phyloP scores from a whole-genome alignment of 2,329 filamentous ascomycete species.

The Fragosphaeria purpurea region DNA sequence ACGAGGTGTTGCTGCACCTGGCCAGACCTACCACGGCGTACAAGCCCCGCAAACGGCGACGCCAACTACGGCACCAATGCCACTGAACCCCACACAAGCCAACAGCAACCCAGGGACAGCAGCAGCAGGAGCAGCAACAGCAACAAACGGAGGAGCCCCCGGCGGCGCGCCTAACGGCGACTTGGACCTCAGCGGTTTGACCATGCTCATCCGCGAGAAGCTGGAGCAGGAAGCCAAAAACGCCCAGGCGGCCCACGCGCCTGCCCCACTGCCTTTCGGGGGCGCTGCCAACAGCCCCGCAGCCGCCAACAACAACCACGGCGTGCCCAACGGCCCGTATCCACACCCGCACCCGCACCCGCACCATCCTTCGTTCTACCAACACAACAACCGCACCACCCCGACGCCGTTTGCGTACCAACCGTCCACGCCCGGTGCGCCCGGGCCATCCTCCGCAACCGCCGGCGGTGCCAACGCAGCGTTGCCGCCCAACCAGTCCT shows the following conservation, averaged over 20 bases:
- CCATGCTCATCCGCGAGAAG: constrained; percentile 19
- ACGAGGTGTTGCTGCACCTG: constrained; percentile 9
- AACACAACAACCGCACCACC: constrained; percentile 16
- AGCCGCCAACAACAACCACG: constrained; percentile 3
- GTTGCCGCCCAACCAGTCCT: constrained; percentile 47
- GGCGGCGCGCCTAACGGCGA: not conserved
- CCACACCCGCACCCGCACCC: constrained; percentile 18
- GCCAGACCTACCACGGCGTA: not conserved
- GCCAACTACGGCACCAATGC: not conserved
- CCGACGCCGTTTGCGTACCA: not conserved
- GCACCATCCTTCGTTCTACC: constrained; percentile 14
- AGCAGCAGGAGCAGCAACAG: not conserved
- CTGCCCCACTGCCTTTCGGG: constrained; percentile 1
- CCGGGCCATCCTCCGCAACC: no score
- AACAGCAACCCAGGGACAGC: not conserved
- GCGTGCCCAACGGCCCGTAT: not conserved
- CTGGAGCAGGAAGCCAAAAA: constrained; percentile 9
- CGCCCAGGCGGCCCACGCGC: not conserved
- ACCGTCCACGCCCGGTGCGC: no score
- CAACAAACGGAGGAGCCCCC: not conserved
- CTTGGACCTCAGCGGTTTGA: constrained; percentile 16
- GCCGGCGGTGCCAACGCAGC: constrained; percentile 14
- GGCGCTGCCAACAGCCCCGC: not conserved
- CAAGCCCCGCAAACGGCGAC: not conserved
- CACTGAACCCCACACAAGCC: no score